Conservation (phyloP, 768 basidiomycete species). For the Boletus tomentosulus region DNA sequence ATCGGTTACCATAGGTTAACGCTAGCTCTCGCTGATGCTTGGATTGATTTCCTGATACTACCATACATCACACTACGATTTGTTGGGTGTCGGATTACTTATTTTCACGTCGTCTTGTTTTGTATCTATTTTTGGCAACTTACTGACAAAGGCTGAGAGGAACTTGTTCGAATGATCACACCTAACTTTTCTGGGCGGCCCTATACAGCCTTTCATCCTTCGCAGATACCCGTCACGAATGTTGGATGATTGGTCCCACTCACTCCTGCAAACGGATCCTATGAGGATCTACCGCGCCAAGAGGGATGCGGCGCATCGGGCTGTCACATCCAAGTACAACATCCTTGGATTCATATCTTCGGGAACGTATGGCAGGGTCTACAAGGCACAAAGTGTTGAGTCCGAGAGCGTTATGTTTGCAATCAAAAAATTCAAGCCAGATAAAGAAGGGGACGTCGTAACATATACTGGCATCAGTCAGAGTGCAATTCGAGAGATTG, state of each 20-base stretch:
- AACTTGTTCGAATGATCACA: neutral
- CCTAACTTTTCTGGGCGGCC: neutral
- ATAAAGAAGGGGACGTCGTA: constrained; percentile 95
- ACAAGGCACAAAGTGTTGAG: constrained; percentile 85
- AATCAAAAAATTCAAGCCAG: constrained; percentile 99
- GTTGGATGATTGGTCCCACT: constrained; percentile 37
- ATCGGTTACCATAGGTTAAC: too few species aligned
- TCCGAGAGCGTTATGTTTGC: constrained; percentile 75
- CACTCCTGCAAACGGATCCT: constrained; percentile 51
- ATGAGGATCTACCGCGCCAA: constrained; percentile 84
- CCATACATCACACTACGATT: neutral
- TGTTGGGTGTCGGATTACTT: neutral
- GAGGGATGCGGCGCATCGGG: constrained; percentile 62
- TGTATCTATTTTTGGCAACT: neutral
- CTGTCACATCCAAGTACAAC: constrained; percentile 77
- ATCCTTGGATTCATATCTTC: constrained; percentile 98
- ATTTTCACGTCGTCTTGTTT: too few species aligned
- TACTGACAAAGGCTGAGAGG: neutral
- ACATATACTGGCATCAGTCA: constrained; percentile 98
- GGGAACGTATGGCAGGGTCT: constrained; percentile 97
- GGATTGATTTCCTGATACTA: neutral
- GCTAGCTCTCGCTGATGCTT: too few species aligned
- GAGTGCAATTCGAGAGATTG: constrained; percentile 95
- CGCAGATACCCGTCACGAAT: constrained; percentile 11
- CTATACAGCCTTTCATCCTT: neutral